Evolutionary conservation across 2,329 filamentous ascomycete genomes (phyloP).

Genomic region (Fusarium oxysporum): DNA sequence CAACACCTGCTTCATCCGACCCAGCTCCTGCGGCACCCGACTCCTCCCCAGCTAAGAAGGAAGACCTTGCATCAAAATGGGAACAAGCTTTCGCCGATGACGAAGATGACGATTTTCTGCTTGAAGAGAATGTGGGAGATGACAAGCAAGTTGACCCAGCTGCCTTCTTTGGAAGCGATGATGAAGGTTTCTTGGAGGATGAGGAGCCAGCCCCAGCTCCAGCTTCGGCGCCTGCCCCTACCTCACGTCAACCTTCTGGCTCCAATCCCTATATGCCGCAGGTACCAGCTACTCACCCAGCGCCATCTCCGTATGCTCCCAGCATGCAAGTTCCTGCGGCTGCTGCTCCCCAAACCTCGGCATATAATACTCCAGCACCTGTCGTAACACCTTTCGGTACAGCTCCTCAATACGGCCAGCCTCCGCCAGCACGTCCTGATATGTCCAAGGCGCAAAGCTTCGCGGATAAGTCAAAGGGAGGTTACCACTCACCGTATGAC

Average conservation of each 20-base stretch:
- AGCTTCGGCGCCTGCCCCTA: constrained; percentile 5
- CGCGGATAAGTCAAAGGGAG: constrained; percentile 87
- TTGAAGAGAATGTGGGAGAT: constrained; percentile 65
- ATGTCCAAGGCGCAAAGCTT: constrained; percentile 81
- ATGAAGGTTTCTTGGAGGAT: constrained; percentile 84
- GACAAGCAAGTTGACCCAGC: constrained; percentile 67
- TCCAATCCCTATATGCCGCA: constrained; percentile 47
- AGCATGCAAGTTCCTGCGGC: constrained; percentile 14
- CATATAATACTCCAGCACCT: constrained; percentile 43
- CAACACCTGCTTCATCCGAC: constrained; percentile 32
- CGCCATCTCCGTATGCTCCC: constrained; percentile 42
- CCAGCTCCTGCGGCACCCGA: constrained; percentile 39
- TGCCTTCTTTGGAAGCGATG: constrained; percentile 82
- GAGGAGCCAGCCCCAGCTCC: constrained; percentile 52
- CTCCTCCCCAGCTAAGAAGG: constrained; percentile 52
- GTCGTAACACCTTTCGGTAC: constrained; percentile 37
- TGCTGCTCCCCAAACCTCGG: constrained; percentile 24
- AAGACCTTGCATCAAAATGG: constrained; percentile 85
- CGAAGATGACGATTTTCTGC: constrained; percentile 74
- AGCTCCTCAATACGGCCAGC: constrained; percentile 53
- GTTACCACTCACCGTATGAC: constrained; percentile 95
- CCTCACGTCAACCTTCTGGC: constrained; percentile 17
- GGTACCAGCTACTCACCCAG: constrained; percentile 26
- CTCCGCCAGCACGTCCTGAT: constrained; percentile 55
- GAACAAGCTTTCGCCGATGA: constrained; percentile 81